Evolutionary conservation across 2,329 filamentous ascomycete species (phyloP).

Genomic region (Mycogone perniciosa): DNA sequence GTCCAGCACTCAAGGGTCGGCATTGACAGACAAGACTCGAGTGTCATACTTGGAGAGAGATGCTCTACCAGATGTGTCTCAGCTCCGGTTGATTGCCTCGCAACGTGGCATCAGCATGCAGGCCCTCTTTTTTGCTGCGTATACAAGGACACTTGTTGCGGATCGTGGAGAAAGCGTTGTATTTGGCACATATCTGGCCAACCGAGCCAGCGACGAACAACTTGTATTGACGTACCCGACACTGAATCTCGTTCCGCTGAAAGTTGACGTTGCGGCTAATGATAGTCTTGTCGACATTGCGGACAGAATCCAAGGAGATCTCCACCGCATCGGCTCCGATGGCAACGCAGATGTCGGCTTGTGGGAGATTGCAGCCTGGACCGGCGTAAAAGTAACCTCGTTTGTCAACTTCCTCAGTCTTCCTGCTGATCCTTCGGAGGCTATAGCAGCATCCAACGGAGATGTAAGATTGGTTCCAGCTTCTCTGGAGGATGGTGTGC

Average conservation of each 20-base stretch:
- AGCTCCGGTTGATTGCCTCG: slow-evolving; percentile 31
- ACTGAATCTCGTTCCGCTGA: slow-evolving; percentile 70
- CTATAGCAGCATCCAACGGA: not conserved
- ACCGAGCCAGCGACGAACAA: slow-evolving; percentile 52
- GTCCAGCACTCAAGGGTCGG: not conserved
- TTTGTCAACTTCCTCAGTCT: slow-evolving; percentile 77
- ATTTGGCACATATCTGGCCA: slow-evolving; percentile 79
- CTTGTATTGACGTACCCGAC: slow-evolving; percentile 57
- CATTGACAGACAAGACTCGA: slow-evolving; percentile 13
- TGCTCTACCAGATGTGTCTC: slow-evolving; percentile 35
- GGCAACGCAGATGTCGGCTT: slow-evolving; percentile 54
- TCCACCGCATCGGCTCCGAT: slow-evolving; percentile 51
- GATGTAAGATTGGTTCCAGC: slow-evolving; percentile 10
- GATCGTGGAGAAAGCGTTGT: slow-evolving; percentile 35
- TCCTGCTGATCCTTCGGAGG: slow-evolving; percentile 22
- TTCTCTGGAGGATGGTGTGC: not conserved
- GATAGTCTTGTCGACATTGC: slow-evolving; percentile 46
- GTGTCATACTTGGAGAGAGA: slow-evolving; percentile 38
- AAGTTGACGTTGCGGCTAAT: slow-evolving; percentile 34
- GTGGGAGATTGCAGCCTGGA: slow-evolving; percentile 69
- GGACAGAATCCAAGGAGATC: slow-evolving; percentile 57
- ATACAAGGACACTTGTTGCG: slow-evolving; percentile 43
- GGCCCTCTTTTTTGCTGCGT: slow-evolving; percentile 67
- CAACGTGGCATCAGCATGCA: slow-evolving; percentile 60
- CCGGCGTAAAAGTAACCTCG: slow-evolving; percentile 59